Conservation (phyloP, 306 rosid species). For the Dalbergia cochinchinensis region DNA sequence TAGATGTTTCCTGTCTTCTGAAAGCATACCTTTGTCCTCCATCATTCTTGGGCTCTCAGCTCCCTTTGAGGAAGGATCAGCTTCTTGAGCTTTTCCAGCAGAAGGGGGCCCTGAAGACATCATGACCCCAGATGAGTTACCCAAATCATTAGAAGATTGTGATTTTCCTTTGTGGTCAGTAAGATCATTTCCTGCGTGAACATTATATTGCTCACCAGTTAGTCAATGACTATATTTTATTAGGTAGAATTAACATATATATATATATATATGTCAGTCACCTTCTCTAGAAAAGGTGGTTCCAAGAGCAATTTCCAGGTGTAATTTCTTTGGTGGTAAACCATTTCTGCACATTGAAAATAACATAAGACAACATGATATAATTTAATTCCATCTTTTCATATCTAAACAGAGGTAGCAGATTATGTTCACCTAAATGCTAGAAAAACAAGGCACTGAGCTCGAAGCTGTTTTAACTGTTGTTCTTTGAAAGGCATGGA, state of each 20-base stretch:
- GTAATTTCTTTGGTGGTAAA: slow-evolving; percentile 91
- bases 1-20: slow-evolving; percentile 66
- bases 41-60: slow-evolving; percentile 59
- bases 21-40: slow-evolving; percentile 61
- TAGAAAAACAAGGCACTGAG: slow-evolving; percentile 98
- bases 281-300: slow-evolving; percentile 81
- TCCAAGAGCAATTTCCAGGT: slow-evolving; percentile 98
- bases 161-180: slow-evolving; percentile 76
- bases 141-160: slow-evolving; percentile 71
- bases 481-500: slow-evolving; percentile 88
- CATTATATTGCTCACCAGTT: slow-evolving; percentile 47
- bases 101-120: slow-evolving; percentile 65
- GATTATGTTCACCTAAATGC: slow-evolving; percentile 81
- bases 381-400: slow-evolving; percentile 16
- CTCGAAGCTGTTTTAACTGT: slow-evolving; percentile 97
- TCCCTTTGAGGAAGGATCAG: slow-evolving; percentile 70
- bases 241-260: background rate
- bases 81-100: slow-evolving; percentile 68
- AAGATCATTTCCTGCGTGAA: slow-evolving; percentile 67
- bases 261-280: slow-evolving; percentile 35
- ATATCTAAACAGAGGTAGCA: slow-evolving; percentile 28
- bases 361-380: slow-evolving; percentile 43
- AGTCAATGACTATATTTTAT: slow-evolving; percentile 36
- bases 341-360: slow-evolving; percentile 78
- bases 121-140: slow-evolving; percentile 62